Conservation (phyloP, 2,329 filamentous ascomycete species). For the Lasiodiplodia sp. region DNA sequence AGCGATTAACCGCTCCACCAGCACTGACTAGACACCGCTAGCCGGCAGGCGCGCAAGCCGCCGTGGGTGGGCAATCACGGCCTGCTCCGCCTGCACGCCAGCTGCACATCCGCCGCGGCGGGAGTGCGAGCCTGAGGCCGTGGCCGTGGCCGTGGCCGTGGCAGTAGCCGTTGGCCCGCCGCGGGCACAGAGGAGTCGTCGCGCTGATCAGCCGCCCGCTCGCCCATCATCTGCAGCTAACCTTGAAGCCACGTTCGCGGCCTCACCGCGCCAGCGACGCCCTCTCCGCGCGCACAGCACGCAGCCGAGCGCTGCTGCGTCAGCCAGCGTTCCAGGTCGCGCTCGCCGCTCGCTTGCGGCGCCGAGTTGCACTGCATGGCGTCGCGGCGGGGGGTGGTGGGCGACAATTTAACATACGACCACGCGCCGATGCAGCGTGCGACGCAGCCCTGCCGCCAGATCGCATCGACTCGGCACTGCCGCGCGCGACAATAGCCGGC, state of each 20-base stretch:
- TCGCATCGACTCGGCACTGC: constrained; percentile 23
- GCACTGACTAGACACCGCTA: constrained; percentile 13
- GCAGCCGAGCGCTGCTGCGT: constrained; percentile 18
- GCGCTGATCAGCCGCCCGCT: constrained; percentile 27
- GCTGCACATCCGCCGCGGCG: constrained; percentile 16
- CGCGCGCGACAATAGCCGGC: constrained; percentile 17
- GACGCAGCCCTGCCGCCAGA: constrained; percentile 24
- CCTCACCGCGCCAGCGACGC: constrained; percentile 11
- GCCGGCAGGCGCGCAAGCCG: constrained; percentile 44
- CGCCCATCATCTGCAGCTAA: constrained; percentile 29
- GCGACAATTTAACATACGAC: constrained; percentile 23
- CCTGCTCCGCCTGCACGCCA: constrained; percentile 30
- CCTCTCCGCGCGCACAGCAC: constrained; percentile 16
- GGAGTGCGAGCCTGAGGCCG: constrained; percentile 15
- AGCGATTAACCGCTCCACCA: constrained; percentile 37
- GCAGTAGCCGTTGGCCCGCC: constrained; percentile 25
- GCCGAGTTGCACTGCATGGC: constrained; percentile 22
- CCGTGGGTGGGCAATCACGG: constrained; percentile 33
- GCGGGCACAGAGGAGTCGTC: constrained; percentile 24
- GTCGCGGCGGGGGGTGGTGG: background rate
- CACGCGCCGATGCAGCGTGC: constrained; percentile 17
- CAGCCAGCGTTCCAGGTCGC: constrained; percentile 27
- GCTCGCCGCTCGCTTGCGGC: constrained; percentile 14
- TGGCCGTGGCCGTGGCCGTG: constrained; percentile 9
- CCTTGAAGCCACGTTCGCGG: constrained; percentile 29